Conservation (phyloP, 2,329 filamentous ascomycete genomes). For the Seiridium unicorne region DNA sequence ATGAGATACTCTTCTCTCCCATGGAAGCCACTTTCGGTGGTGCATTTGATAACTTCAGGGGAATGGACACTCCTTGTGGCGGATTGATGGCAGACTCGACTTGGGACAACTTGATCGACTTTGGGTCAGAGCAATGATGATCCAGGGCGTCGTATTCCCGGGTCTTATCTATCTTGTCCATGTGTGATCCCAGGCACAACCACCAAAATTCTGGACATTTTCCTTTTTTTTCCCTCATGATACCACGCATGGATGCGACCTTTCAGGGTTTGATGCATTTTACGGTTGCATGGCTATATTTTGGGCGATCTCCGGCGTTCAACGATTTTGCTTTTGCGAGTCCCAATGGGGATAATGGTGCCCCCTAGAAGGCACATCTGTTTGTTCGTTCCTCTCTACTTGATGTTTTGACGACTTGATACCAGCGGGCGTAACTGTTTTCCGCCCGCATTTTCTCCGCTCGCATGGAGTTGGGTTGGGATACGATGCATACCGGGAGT, state of each 20-base stretch:
- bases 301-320: not conserved
- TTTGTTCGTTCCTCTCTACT: not conserved
- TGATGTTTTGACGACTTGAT: not conserved
- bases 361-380: not conserved
- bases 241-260: conserved; percentile 12
- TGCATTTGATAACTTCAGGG: conserved; percentile 13
- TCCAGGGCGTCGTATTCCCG: not conserved
- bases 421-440: conserved; percentile 6
- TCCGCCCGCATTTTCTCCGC: not conserved
- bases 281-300: not conserved
- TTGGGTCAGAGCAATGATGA: conserved; percentile 24
- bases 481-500: not conserved
- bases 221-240: conserved; percentile 7
- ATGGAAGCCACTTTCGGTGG: conserved; percentile 13
- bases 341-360: not conserved
- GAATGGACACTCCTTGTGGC: conserved; percentile 18
- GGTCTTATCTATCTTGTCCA: not conserved
- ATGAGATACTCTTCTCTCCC: conserved; percentile 15
- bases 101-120: conserved; percentile 29
- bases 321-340: not conserved
- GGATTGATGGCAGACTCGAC: conserved; percentile 15
- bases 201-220: not conserved
- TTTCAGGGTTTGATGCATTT: conserved; percentile 14
- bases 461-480: not conserved
- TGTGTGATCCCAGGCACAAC: not conserved